phyloP scores from a whole-genome alignment of 192 early-diverging fungal species.

The Gryganskiella cystojenkinii region DNA sequence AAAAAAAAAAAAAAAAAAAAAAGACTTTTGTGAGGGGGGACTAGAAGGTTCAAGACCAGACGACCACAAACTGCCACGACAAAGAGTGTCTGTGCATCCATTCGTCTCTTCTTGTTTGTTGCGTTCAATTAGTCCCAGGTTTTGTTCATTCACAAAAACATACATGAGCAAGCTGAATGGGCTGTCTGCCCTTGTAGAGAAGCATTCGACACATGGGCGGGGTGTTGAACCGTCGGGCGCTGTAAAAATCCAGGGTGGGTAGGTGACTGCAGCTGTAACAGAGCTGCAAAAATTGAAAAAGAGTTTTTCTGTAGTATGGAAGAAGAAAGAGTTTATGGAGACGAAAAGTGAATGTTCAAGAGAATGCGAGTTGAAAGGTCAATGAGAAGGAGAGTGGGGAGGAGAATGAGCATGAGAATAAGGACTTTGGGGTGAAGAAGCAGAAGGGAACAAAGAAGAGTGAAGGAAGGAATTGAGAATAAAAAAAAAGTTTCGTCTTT shows the following conservation, averaged over 20 bases:
- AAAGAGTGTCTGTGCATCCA: not conserved
- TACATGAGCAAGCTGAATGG: constrained; percentile 78
- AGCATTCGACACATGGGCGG: constrained; percentile 75
- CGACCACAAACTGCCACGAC: not conserved
- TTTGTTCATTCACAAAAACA: not conserved
- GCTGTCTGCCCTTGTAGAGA: constrained; percentile 81
- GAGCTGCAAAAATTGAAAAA: too few relatives aligned
- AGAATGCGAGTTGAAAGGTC: too few relatives aligned
- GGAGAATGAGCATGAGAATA: not conserved
- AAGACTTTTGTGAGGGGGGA: not conserved
- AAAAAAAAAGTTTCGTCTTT: not conserved
- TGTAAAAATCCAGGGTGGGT: constrained; percentile 19
- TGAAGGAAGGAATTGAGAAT: not conserved
- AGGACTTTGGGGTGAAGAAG: not conserved
- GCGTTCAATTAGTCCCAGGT: not conserved
- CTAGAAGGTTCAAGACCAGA: too few relatives aligned
- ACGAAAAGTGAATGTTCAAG: not conserved
- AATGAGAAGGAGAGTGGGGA: not conserved
- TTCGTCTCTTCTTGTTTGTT: not conserved
- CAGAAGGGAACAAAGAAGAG: not conserved
- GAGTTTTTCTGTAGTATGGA: not conserved
- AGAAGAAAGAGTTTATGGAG: not conserved
- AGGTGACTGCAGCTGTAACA: too few relatives aligned
- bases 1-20: constrained; percentile 11
- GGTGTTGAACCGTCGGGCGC: constrained; percentile 28